A percentile compares a stretch with the other conserved stretches of the same genome.
These are phyloP conservation scores for Maudiozyma saulgeensis DNA, from an alignment of 805 yeast species.

Conservation along the genomic window DNA sequence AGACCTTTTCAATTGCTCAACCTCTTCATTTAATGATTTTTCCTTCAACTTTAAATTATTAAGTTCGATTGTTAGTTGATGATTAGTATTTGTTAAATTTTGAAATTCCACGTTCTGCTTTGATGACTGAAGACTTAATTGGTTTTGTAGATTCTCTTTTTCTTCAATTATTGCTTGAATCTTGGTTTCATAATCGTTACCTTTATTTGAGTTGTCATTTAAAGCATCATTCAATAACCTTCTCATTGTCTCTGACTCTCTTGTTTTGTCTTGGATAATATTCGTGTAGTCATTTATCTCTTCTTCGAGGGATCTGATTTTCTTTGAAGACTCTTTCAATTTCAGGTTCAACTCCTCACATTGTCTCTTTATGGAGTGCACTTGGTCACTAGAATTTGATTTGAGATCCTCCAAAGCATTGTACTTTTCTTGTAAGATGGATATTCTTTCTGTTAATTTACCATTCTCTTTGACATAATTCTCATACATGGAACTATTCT, in stretches of 20 bases:
- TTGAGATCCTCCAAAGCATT: conserved; percentile 31
- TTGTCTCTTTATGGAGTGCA: conserved; percentile 49
- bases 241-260: conserved; percentile 69
- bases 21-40: conserved; percentile 21
- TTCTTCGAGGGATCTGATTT: conserved; percentile 63
- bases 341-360: conserved; percentile 64
- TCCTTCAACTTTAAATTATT: conserved; percentile 33
- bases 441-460: conserved; percentile 33
- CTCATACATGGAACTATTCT: conserved; percentile 31
- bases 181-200: conserved; percentile 48
- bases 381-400: conserved; percentile 34
- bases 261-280: conserved; percentile 66
- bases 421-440: conserved; percentile 32
- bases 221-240: conserved; percentile 61
- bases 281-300: conserved; percentile 70
- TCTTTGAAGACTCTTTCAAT: conserved; percentile 51
- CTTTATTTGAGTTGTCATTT: conserved; percentile 40
- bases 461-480: conserved; percentile 33
- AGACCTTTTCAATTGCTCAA: conserved; percentile 24
- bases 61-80: conserved; percentile 32
- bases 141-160: conserved; percentile 49
- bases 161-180: conserved; percentile 48
- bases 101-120: conserved; percentile 59
- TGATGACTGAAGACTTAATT: conserved; percentile 38
- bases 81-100: conserved; percentile 40